Conservation (phyloP, 2,329 filamentous ascomycete species). For the Xylaria sp. region DNA sequence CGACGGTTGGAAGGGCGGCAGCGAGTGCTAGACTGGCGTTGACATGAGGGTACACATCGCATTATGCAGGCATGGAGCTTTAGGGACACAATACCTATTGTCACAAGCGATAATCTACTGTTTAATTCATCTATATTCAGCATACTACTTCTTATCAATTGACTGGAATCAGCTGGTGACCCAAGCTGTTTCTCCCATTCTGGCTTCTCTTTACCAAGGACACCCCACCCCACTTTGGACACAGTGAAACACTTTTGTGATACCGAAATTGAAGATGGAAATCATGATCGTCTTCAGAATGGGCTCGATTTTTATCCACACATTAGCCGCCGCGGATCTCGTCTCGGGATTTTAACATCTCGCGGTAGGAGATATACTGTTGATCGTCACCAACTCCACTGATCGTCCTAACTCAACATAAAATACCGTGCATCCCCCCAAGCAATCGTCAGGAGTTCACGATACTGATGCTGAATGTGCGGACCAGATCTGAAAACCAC, state of each 20-base stretch:
- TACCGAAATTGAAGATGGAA: constrained; percentile 5
- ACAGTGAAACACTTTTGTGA: not conserved
- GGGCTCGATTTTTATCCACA: constrained; percentile 5
- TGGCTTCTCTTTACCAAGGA: not conserved
- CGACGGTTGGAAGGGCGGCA: constrained; percentile 1
- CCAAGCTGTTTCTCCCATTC: not conserved
- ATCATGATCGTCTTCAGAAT: constrained; percentile 12
- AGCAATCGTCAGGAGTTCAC: not conserved
- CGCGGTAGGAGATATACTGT: constrained; percentile 5
- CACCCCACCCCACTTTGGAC: not conserved
- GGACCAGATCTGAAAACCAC: not conserved
- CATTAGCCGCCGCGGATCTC: constrained; percentile 25
- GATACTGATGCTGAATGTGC: too few relatives aligned
- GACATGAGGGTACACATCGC: constrained; percentile 6
- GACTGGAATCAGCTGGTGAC: not conserved
- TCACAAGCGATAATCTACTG: constrained; percentile 21
- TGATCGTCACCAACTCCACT: constrained; percentile 8
- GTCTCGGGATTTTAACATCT: constrained; percentile 5
- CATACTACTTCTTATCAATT: not conserved
- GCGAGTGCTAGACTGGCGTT: constrained; percentile 24
- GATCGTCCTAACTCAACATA: constrained; percentile 3
- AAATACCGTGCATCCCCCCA: constrained; percentile 2
- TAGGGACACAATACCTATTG: constrained; percentile 1
- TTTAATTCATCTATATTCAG: constrained; percentile 20
- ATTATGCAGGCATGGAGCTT: constrained; percentile 10